phyloP scores from a whole-genome alignment of 2,329 filamentous ascomycete genomes.

The Alternaria sp. region DNA sequence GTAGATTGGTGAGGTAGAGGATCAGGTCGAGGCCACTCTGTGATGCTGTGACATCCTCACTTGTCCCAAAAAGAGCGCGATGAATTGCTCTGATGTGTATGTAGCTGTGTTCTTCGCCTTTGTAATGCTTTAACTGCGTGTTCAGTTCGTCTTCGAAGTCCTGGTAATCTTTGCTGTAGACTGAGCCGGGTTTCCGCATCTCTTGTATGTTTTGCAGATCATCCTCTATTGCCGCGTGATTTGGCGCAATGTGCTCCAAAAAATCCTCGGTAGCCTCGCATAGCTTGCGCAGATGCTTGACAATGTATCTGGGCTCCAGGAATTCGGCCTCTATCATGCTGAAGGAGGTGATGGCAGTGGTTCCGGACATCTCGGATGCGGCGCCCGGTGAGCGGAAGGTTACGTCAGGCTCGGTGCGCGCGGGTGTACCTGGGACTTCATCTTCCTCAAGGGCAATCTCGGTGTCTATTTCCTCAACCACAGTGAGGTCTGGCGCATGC shows the following conservation, averaged over 20 bases:
- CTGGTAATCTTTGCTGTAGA: conserved; percentile 47
- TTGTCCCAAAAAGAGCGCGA: conserved; percentile 46
- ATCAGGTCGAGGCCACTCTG: conserved; percentile 48
- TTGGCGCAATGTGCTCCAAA: conserved; percentile 38
- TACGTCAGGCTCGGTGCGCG: conserved; percentile 11
- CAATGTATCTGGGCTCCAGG: conserved; percentile 51
- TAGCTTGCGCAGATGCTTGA: conserved; percentile 50
- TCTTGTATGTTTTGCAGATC: conserved; percentile 33
- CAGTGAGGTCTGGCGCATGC: conserved; percentile 37
- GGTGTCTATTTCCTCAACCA: conserved; percentile 41
- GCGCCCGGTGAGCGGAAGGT: conserved; percentile 44
- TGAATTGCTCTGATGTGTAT: conserved; percentile 50
- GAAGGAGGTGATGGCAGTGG: conserved; percentile 55
- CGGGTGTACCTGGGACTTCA: conserved; percentile 30
- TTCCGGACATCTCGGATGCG: conserved; percentile 54
- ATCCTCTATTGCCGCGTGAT: conserved; percentile 25
- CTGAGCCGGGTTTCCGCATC: conserved; percentile 46
- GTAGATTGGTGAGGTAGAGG: conserved; percentile 54
- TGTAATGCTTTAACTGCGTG: conserved; percentile 46
- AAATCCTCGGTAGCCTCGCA: conserved; percentile 37
- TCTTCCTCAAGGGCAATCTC: conserved; percentile 27
- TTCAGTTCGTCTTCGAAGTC: conserved; percentile 43
- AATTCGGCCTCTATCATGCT: conserved; percentile 52
- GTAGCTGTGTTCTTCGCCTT: conserved; percentile 48
- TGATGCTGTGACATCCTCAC: conserved; percentile 19